Percentiles rank a stretch among this genome's conserved stretches.
These are phyloP conservation scores for Casuarina cunninghamiana DNA, from an alignment of 306 rosid species.

Conservation along the genomic window DNA sequence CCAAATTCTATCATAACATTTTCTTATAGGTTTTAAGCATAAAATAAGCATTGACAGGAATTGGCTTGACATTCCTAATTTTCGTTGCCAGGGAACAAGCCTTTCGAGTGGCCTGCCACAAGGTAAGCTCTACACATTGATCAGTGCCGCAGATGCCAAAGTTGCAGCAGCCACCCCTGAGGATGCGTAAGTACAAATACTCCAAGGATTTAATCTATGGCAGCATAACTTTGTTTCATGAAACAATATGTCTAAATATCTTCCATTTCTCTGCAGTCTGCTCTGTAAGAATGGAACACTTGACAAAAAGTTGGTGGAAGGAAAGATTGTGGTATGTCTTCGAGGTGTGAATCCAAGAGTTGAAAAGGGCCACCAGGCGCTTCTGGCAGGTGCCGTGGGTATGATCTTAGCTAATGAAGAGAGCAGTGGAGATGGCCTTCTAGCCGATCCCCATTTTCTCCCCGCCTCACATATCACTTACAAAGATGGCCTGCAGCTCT, in stretches of 20 bases:
- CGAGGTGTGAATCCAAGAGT: constrained; percentile 29
- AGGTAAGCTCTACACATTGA: constrained; percentile 47
- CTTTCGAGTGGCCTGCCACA: constrained; percentile 46
- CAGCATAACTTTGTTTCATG: no score
- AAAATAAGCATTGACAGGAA: not conserved
- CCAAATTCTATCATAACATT: no score
- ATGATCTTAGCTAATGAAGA: constrained; percentile 54
- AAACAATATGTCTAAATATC: no score
- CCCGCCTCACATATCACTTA: constrained; percentile 50
- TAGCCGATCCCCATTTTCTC: constrained; percentile 49
- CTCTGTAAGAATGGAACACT: constrained; percentile 39
- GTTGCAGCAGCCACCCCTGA: not conserved
- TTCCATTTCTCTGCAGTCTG: constrained; percentile 21
- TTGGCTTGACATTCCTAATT: not conserved
- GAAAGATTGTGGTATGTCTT: constrained; percentile 62
- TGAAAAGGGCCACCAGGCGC: constrained; percentile 38
- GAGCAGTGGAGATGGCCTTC: not conserved
- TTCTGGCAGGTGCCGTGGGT: constrained; percentile 60
- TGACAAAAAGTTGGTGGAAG: constrained; percentile 48
- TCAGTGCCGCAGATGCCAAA: constrained; percentile 37
- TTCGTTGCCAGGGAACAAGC: constrained; percentile 52
- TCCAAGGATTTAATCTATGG: no score
- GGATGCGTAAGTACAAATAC: constrained; percentile 42
- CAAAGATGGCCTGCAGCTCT: constrained; percentile 33
- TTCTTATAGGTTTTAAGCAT: no score